A percentile compares a stretch with the other conserved stretches of the same genome.
These are phyloP conservation scores for Agastache rugosa DNA, from an alignment of 257 asterid genomes.

Conservation along the genomic window DNA sequence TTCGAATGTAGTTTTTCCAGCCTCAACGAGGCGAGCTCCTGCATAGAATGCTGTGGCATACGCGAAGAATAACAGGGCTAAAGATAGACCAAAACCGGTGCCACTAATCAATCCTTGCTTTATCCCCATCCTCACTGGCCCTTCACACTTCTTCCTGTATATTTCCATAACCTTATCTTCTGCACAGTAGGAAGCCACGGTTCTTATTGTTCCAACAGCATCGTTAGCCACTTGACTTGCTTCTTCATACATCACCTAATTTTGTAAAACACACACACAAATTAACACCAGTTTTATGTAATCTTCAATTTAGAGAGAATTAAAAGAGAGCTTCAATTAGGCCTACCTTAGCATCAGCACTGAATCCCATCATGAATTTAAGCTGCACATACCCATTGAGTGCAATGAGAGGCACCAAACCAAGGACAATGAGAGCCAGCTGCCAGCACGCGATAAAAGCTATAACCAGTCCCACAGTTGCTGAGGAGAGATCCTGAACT, in stretches of 20 bases:
- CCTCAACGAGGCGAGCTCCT: conserved; percentile 64
- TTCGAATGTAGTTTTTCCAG: conserved; percentile 46
- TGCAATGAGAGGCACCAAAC: conserved; percentile 67
- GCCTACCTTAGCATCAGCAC: conserved; percentile 74
- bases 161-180: conserved; percentile 65
- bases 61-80: conserved; percentile 49
- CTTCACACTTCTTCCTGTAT: conserved; percentile 59
- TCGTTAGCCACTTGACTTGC: conserved; percentile 77
- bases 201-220: conserved; percentile 72
- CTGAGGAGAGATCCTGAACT: conserved; percentile 77
- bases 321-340: too few species aligned
- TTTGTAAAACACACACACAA: neutral
- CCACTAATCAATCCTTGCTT: conserved; percentile 62
- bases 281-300: neutral
- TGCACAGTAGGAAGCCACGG: conserved; percentile 70
- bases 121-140: conserved; percentile 52
- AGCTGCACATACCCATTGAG: conserved; percentile 67
- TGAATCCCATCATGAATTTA: conserved; percentile 76
- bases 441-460: conserved; percentile 83
- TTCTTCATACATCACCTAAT: conserved; percentile 66
- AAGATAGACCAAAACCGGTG: conserved; percentile 57
- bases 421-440: conserved; percentile 74
- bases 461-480: conserved; percentile 61
- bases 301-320: neutral
- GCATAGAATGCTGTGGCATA: conserved; percentile 63